Percentiles rank a stretch among this genome's conserved stretches.
phyloP scores from a whole-genome alignment of 1,284 basidiomycete genomes.

The Irpex sp. region DNA sequence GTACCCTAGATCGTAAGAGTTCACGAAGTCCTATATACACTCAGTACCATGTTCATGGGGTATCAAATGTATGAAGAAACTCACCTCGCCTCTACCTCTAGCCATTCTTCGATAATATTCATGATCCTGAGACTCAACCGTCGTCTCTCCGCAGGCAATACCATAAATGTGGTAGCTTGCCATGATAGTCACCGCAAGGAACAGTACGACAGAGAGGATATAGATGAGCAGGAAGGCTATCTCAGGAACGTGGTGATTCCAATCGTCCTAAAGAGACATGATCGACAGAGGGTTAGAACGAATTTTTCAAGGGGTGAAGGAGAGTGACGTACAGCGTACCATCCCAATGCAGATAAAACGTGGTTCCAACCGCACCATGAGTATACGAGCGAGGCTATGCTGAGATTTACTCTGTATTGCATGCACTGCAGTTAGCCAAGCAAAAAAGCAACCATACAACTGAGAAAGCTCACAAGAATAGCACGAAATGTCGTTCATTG shows the following conservation, averaged over 20 bases:
- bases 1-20: conserved; percentile 88
- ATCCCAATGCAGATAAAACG: conserved; percentile 54
- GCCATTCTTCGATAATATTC: conserved; percentile 73
- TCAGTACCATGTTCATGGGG: too few species aligned
- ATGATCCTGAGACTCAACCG: conserved; percentile 89
- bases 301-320: conserved; percentile 2
- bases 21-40: conserved; percentile 65
- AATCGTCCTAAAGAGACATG: conserved; percentile 31
- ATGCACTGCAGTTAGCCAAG: not conserved
- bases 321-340: conserved; percentile 18
- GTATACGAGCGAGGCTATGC: conserved; percentile 54
- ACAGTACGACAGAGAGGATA: conserved; percentile 71
- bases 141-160: conserved; percentile 78
- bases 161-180: conserved; percentile 76
- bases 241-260: conserved; percentile 65
- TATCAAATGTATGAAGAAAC: conserved; percentile 16
- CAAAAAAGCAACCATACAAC: too few species aligned
- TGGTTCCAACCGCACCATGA: conserved; percentile 52
- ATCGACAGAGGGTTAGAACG: not conserved
- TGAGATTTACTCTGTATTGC: conserved; percentile 69
- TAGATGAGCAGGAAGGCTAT: conserved; percentile 71
- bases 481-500: conserved; percentile 93
- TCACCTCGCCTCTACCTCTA: conserved; percentile 62
- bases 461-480: conserved; percentile 73
- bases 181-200: conserved; percentile 80